Evolutionary conservation across 345 rosid species (phyloP).

Genomic region (Sapria himalayana): DNA sequence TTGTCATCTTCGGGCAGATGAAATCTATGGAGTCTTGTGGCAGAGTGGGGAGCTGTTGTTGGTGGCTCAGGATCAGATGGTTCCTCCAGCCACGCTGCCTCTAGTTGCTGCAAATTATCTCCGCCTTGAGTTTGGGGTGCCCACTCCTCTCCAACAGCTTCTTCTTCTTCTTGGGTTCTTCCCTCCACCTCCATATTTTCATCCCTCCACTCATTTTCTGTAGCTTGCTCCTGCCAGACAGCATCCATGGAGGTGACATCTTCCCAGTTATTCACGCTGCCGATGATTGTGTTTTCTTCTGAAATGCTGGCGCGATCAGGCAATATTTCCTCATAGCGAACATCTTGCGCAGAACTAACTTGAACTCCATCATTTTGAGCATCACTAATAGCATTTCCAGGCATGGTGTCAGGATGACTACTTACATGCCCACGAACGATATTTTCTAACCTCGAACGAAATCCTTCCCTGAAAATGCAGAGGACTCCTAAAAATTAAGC

Average conservation of each 20-base stretch:
- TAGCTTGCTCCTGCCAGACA: constrained; percentile 25
- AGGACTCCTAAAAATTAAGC: too few relatives aligned
- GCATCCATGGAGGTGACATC: constrained; percentile 26
- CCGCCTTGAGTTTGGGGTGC: constrained; percentile 24
- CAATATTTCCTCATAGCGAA: constrained; percentile 19
- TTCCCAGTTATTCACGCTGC: constrained; percentile 27
- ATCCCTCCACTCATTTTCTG: constrained; percentile 28
- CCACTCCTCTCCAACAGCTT: constrained; percentile 24
- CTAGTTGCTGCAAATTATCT: constrained; percentile 28
- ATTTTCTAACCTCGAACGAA: constrained; percentile 56
- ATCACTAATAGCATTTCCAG: constrained; percentile 21
- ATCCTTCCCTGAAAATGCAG: constrained; percentile 52
- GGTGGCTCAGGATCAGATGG: constrained; percentile 46
- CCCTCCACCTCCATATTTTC: constrained; percentile 28
- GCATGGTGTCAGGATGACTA: constrained; percentile 26
- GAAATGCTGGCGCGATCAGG: constrained; percentile 23
- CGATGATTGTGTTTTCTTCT: constrained; percentile 20
- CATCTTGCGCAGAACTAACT: constrained; percentile 20
- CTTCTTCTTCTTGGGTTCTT: constrained; percentile 34
- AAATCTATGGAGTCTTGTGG: constrained; percentile 71
- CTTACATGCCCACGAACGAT: constrained; percentile 45
- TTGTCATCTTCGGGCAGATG: constrained; percentile 92
- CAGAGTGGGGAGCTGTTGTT: constrained; percentile 34
- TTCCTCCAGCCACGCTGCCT: constrained; percentile 39
- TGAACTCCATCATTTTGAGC: constrained; percentile 18